These are phyloP conservation scores for Cladophialophora exuberans DNA, from an alignment of 2,329 filamentous ascomycete species.

Conservation along the genomic window DNA sequence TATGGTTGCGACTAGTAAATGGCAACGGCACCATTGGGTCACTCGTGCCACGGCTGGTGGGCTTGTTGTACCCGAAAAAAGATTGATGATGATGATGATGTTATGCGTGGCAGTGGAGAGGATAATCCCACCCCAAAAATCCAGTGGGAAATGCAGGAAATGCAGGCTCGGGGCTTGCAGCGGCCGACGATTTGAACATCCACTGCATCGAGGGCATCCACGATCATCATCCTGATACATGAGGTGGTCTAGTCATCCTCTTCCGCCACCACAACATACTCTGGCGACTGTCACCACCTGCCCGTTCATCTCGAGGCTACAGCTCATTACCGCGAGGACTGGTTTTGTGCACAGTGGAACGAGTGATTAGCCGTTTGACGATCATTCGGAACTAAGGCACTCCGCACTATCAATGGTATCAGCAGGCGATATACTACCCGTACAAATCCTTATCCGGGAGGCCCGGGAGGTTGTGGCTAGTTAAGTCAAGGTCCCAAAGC, in stretches of 20 bases:
- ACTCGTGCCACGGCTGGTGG: slow-evolving; percentile 4
- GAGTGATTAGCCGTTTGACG: neutral
- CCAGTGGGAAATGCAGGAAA: neutral
- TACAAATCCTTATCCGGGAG: slow-evolving; percentile 21
- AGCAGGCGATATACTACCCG: slow-evolving; percentile 25
- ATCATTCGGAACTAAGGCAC: neutral
- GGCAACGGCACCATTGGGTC: neutral
- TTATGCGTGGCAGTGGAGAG: slow-evolving; percentile 22
- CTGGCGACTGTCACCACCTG: too few species aligned
- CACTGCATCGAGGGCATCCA: too few species aligned
- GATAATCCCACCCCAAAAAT: too few species aligned
- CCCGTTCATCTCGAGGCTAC: too few species aligned
- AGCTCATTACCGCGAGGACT: too few species aligned
- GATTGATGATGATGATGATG: slow-evolving; percentile 2
- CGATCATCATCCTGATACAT: too few species aligned
- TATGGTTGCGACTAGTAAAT: slow-evolving; percentile 1
- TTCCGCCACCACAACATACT: neutral
- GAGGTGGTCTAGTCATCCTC: neutral
- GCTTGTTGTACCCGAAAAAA: neutral
- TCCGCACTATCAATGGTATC: slow-evolving; percentile 15
- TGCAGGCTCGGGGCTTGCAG: slow-evolving; percentile 8
- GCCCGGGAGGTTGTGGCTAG: slow-evolving; percentile 14
- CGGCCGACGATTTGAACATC: too few species aligned
- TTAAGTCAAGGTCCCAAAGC: slow-evolving; percentile 5
- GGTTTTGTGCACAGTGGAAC: neutral